phyloP scores from a whole-genome alignment of 306 rosid genomes.

The Cucurbita pepo region DNA sequence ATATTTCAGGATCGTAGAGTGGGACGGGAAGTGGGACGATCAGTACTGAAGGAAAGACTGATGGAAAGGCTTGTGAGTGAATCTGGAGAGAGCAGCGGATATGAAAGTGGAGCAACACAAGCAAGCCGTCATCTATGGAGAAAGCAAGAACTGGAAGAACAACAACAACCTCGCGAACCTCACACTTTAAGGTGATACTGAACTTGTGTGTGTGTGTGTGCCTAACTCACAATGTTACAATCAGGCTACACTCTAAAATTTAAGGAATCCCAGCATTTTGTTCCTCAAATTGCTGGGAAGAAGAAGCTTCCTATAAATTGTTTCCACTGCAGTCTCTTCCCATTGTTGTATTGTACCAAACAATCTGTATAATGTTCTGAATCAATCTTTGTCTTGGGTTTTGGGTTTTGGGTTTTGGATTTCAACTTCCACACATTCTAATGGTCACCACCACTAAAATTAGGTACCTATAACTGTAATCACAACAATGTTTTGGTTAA shows the following conservation, averaged over 20 bases:
- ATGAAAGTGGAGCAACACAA: constrained; percentile 39
- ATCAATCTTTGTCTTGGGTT: neutral
- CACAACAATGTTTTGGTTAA: neutral
- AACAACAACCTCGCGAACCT: neutral
- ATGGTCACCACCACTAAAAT: neutral
- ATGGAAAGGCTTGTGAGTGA: constrained; percentile 30
- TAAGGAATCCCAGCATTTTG: neutral
- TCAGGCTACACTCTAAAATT: neutral
- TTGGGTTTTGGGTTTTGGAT: neutral
- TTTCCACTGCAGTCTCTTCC: neutral
- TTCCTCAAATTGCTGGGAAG: neutral
- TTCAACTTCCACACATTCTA: neutral
- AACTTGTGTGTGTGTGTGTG: neutral
- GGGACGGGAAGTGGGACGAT: constrained; percentile 30
- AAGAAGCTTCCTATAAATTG: neutral
- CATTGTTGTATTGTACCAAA: neutral
- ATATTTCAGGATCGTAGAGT: constrained; percentile 31
- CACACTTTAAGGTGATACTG: constrained; percentile 1
- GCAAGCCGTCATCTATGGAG: constrained; percentile 16
- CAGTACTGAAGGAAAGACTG: constrained; percentile 8
- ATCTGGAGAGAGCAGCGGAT: constrained; percentile 46
- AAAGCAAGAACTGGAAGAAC: constrained; percentile 19
- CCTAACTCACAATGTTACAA: neutral
- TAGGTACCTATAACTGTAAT: neutral
- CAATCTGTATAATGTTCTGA: neutral